These are phyloP conservation scores for Rutstroemia sp. DNA, from an alignment of 2,329 filamentous ascomycete genomes.

Conservation along the genomic window DNA sequence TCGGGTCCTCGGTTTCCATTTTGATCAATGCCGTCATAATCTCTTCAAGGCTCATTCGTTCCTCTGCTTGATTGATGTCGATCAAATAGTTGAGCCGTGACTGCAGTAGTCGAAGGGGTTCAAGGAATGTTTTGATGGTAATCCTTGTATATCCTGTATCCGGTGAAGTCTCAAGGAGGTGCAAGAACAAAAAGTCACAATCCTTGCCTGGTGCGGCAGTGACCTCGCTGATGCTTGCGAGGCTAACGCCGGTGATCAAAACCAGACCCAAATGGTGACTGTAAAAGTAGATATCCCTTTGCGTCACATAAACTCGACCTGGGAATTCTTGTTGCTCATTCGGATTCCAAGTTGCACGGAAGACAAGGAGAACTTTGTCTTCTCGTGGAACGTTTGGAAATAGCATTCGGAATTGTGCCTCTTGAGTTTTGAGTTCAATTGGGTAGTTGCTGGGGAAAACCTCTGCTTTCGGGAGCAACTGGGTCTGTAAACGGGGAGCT, in stretches of 20 bases:
- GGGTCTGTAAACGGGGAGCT: slow-evolving; percentile 23
- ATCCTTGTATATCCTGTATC: slow-evolving; percentile 41
- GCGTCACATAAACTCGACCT: slow-evolving; percentile 81
- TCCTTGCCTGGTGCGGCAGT: slow-evolving; percentile 84
- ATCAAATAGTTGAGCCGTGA: slow-evolving; percentile 79
- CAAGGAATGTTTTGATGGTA: slow-evolving; percentile 87
- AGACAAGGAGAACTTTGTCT: slow-evolving; percentile 84
- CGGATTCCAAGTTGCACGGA: slow-evolving; percentile 78
- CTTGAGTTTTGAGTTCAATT: slow-evolving; percentile 71
- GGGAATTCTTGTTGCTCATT: slow-evolving; percentile 71
- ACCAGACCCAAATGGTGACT: slow-evolving; percentile 90
- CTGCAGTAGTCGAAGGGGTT: slow-evolving; percentile 76
- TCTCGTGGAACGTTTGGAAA: slow-evolving; percentile 73
- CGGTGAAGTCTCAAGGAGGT: slow-evolving; percentile 39
- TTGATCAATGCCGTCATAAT: slow-evolving; percentile 66
- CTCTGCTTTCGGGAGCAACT: slow-evolving; percentile 23
- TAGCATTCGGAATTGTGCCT: slow-evolving; percentile 85
- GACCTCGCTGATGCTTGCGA: slow-evolving; percentile 75
- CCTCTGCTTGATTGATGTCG: slow-evolving; percentile 67
- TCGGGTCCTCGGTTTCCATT: slow-evolving; percentile 57
- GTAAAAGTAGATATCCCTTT: slow-evolving; percentile 89
- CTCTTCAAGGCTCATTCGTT: slow-evolving; percentile 60
- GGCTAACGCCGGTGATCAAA: slow-evolving; percentile 67
- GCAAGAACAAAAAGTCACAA: slow-evolving; percentile 87
- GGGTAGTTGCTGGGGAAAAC: slow-evolving; percentile 73